Evolutionary conservation across 768 basidiomycete genomes (phyloP).

Genomic region (Podaxis sp.): DNA sequence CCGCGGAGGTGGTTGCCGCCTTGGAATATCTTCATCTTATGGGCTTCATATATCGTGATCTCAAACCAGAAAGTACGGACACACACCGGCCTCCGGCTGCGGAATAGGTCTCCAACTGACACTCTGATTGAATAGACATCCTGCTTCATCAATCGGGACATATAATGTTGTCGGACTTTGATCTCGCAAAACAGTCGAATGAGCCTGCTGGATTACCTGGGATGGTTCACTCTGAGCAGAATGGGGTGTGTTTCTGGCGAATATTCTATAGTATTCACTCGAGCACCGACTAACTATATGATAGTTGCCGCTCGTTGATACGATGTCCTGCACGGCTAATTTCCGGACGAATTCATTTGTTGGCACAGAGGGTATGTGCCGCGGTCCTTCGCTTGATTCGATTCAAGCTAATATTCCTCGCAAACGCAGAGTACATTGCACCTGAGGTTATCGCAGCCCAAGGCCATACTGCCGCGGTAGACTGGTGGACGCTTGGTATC

Average conservation of each 20-base stretch:
- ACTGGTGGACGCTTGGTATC: slow-evolving; percentile 99
- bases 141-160: slow-evolving; percentile 96
- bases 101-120: slow-evolving; percentile 16
- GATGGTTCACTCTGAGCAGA: slow-evolving; percentile 82
- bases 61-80: slow-evolving; percentile 96
- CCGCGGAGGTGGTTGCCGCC: slow-evolving; percentile 96
- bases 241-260: slow-evolving; percentile 64
- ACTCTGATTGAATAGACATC: slow-evolving; percentile 64
- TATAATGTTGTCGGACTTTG: slow-evolving; percentile 99
- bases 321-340: slow-evolving; percentile 94
- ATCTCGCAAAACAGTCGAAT: slow-evolving; percentile 93
- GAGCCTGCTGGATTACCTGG: slow-evolving; percentile 85
- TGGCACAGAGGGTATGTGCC: slow-evolving; percentile 86
- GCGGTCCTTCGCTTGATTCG: slow-evolving; percentile 17
- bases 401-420: slow-evolving; percentile 12
- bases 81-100: slow-evolving; percentile 17
- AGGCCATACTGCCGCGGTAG: slow-evolving; percentile 97
- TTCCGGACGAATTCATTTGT: slow-evolving; percentile 99
- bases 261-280: slow-evolving; percentile 12
- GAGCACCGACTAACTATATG: slow-evolving; percentile 17
- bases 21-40: slow-evolving; percentile 98
- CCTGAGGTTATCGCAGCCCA: slow-evolving; percentile 97
- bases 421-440: slow-evolving; percentile 88
- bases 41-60: slow-evolving; percentile 98
- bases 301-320: slow-evolving; percentile 92